Base-by-base conservation (phyloP, 2,329 filamentous ascomycete species). In the Knoxdaviesia capensis region DNA sequence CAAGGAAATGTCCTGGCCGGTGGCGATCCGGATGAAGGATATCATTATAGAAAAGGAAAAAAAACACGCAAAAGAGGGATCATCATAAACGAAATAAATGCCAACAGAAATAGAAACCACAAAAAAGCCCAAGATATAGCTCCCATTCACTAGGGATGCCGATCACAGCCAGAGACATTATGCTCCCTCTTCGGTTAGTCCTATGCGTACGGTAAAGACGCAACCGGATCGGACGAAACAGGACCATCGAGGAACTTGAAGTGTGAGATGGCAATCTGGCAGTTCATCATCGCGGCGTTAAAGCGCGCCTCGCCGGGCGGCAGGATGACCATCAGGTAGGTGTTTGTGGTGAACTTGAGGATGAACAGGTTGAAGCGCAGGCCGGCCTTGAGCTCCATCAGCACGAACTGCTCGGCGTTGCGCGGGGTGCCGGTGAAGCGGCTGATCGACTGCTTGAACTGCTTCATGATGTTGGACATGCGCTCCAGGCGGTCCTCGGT, bases 401-500 rank as follows among this genome's bases (percentile, higher is more conserved):
- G 69, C 39, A 76, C 74, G 51, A 88, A 87, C 58, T 86, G 81
- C 59, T 85, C 82, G 5, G 79, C 77, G 48, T 81, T 82, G 42
- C 81, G 77, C n/a, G 81, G 80, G 30, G 80, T 81, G 40, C 80
- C 80, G 1, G 80, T 86, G 58, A 82, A 85, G 50, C 80, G 76
- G 43, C 74, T 77, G 46, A 74, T 71, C 48, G 66, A 74, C 63
- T 96, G 88, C 65, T 96, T 98, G 66, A 96, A 94, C 45, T 88
- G 87, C 64, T 98, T 98, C 62, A 98, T 81, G 54, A 98, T 94
- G 58, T 94, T 96, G 47, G 81, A 90, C 54, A 98, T 82, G 50
- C 71, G 80, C 66, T 98, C 90, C 52, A 94, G 86, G 3, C 90
- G 81, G 60, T 98, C 90, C 41, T 80, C 80, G 47, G 84, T 92